Evolutionary conservation across 1,284 basidiomycete genomes (phyloP).

Genomic region (Austropuccinia psidii): DNA sequence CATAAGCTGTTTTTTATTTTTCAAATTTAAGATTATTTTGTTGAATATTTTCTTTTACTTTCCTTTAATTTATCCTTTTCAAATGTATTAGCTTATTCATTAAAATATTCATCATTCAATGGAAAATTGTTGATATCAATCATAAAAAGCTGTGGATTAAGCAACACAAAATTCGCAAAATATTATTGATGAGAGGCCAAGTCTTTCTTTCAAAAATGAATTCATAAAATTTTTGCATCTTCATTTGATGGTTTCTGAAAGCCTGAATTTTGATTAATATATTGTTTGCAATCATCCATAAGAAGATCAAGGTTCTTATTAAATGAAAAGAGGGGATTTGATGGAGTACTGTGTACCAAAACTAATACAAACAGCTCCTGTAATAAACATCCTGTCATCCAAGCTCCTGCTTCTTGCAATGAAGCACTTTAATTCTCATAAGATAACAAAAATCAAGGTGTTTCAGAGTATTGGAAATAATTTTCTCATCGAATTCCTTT

Average conservation of each 20-base stretch:
- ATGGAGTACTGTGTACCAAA: neutral
- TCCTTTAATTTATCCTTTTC: no score
- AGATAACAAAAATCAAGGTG: neutral
- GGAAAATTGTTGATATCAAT: no score
- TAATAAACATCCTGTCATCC: neutral
- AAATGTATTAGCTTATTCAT: no score
- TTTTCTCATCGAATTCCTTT: neutral
- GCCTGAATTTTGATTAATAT: neutral
- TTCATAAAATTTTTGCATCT: no score
- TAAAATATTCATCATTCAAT: no score
- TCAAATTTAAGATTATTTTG: slow-evolving; percentile 46
- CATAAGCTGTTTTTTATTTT: slow-evolving; percentile 46
- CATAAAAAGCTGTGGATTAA: no score
- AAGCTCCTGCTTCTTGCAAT: neutral
- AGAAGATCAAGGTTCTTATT: neutral
- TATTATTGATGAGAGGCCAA: no score
- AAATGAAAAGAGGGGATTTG: neutral
- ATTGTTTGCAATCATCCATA: neutral
- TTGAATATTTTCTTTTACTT: slow-evolving; percentile 48
- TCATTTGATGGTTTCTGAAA: neutral
- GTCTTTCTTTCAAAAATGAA: no score
- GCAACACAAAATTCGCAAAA: no score
- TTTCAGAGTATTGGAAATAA: neutral
- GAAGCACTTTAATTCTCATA: neutral
- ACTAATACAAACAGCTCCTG: neutral